Conservation (phyloP, 2,329 filamentous ascomycete genomes). For the Beauveria sp. region DNA sequence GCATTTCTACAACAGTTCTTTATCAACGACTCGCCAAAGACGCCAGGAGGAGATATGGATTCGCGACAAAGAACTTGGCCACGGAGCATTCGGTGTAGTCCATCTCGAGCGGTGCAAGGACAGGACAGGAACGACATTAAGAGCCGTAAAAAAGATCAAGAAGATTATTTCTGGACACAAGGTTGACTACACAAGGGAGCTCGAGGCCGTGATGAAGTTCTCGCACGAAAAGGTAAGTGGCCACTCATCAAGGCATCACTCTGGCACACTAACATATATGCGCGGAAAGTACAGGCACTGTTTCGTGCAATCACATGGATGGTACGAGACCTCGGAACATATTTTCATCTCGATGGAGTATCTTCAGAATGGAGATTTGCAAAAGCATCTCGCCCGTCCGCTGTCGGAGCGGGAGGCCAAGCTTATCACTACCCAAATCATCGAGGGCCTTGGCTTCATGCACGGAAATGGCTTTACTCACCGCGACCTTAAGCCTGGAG, state of each 20-base stretch:
- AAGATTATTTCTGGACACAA: background rate
- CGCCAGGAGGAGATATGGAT: slow-evolving; percentile 6
- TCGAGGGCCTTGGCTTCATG: slow-evolving; percentile 15
- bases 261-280: background rate
- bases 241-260: background rate
- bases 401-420: slow-evolving; percentile 8
- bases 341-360: slow-evolving; percentile 15
- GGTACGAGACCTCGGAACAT: slow-evolving; percentile 12
- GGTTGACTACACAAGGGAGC: slow-evolving; percentile 4
- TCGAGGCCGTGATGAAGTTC: slow-evolving; percentile 12
- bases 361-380: slow-evolving; percentile 13
- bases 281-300: slow-evolving; percentile 12
- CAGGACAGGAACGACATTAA: no score
- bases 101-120: slow-evolving; percentile 3
- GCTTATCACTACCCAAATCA: slow-evolving; percentile 11
- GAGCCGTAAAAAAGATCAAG: background rate
- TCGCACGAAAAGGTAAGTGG: slow-evolving; percentile 9
- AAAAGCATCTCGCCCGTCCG: slow-evolving; percentile 2
- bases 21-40: background rate
- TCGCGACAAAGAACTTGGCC: slow-evolving; percentile 2
- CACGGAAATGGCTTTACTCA: slow-evolving; percentile 16
- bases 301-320: slow-evolving; percentile 14
- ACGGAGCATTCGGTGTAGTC: slow-evolving; percentile 10
- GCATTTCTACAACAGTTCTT: slow-evolving; percentile 1
- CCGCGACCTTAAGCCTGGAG: slow-evolving; percentile 15